Evolutionary conservation across 257 asterid species (phyloP), one percentile per base, ranked within the genome.

Genomic region (Rehmannia glutinosa): DNA sequence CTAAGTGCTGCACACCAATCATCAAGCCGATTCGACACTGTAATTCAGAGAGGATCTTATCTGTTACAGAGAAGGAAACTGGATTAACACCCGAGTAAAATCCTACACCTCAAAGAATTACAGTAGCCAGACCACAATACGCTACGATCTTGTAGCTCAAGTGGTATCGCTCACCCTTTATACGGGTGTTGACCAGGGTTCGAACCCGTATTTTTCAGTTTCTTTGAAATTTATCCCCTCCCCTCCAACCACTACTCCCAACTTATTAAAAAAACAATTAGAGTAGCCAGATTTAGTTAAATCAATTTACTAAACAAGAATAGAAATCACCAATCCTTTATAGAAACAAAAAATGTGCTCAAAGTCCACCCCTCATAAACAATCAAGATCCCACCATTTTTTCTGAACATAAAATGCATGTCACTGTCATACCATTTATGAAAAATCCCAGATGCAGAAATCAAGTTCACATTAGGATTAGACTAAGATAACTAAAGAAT

Each of bases 211-310:
- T n/a, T n/a, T n/a, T n/a, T n/a, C n/a, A n/a, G n/a, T n/a, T n/a
- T n/a, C n/a, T n/a, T n/a, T n/a, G n/a, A n/a, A n/a, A n/a, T n/a
- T n/a, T n/a, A n/a, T n/a, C n/a, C n/a, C n/a, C n/a, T n/a, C n/a
- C n/a, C n/a, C n/a, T n/a, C n/a, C n/a, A n/a, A n/a, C n/a, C n/a
- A n/a, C n/a, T n/a, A n/a, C n/a, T n/a, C n/a, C n/a, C n/a, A n/a
- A n/a, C n/a, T n/a, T n/a, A n/a, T n/a, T n/a, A n/a, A n/a, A n/a
- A n/a, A n/a, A n/a, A n/a, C 7, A 17, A 13, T 23, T 12, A 42
- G 43, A 67, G 53, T 36, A 68, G 46, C 70, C 39, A 68, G 61
- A 74, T 74, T 67, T 32, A 52, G 50, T 35, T 69, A 62, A 38
- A 46, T 70, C 66, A 47, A 64, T 50, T 39, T 20, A 43, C 28